phyloP scores from a whole-genome alignment of 768 basidiomycete genomes.

The Tricholoma hemisulphureum region DNA sequence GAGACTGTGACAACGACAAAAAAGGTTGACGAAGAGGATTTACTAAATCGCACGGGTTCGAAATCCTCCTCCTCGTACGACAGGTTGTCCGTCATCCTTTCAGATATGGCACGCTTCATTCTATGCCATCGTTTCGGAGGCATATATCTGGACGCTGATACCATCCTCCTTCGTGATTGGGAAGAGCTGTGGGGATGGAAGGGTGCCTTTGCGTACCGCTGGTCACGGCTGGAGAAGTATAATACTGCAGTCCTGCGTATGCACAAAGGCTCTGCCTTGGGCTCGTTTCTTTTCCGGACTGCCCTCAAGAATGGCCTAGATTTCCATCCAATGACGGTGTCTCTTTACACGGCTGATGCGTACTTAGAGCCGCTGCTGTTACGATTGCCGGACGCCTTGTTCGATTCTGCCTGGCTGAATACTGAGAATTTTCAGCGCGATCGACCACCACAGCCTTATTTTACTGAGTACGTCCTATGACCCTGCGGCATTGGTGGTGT shows the following conservation, averaged over 20 bases:
- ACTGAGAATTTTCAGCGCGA: conserved; percentile 87
- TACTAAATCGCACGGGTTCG: conserved; percentile 79
- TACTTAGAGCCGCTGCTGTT: conserved; percentile 73
- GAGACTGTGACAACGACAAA: conserved; percentile 50
- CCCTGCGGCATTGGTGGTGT: background rate
- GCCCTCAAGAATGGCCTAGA: conserved; percentile 88
- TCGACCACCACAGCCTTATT: conserved; percentile 89
- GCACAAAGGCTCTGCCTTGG: conserved; percentile 86
- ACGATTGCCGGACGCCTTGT: conserved; percentile 85
- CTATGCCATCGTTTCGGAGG: conserved; percentile 93
- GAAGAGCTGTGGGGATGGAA: conserved; percentile 96
- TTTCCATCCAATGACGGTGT: conserved; percentile 94
- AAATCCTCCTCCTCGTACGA: conserved; percentile 88
- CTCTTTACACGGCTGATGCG: conserved; percentile 81
- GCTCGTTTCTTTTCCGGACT: conserved; percentile 88
- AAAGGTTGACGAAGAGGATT: conserved; percentile 48
- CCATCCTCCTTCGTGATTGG: conserved; percentile 91
- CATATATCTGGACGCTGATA: conserved; percentile 93
- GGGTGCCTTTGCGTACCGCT: conserved; percentile 92
- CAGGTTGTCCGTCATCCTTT: conserved; percentile 85
- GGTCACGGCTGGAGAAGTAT: conserved; percentile 90
- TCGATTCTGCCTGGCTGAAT: conserved; percentile 94
- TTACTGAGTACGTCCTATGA: conserved; percentile 59
- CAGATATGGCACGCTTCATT: conserved; percentile 96
- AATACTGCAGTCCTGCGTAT: conserved; percentile 91